Evolutionary conservation across 306 rosid species (phyloP).

Genomic region (Fagus sylvatica): DNA sequence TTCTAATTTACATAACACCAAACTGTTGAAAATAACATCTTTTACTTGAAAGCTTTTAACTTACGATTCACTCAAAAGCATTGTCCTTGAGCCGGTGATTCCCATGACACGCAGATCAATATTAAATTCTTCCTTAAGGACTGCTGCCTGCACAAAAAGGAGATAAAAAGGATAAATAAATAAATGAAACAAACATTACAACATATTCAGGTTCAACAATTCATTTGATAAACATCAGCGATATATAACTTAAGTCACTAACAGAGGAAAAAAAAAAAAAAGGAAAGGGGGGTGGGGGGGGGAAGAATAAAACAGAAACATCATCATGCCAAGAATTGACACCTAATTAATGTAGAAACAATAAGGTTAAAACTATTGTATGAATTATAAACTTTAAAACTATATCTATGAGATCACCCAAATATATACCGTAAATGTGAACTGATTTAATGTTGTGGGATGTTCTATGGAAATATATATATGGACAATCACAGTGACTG

Average conservation of each 20-base stretch:
- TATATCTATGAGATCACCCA: neutral
- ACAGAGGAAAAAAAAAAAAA: too few species aligned
- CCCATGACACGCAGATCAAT: slow-evolving; percentile 96
- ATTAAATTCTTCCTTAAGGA: slow-evolving; percentile 89
- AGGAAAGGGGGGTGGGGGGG: too few species aligned
- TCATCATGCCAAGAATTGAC: neutral
- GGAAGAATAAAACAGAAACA: neutral
- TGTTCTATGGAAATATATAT: neutral
- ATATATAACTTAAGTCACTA: neutral
- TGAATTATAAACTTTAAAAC: neutral
- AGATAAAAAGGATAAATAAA: slow-evolving; percentile 12
- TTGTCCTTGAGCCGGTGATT: slow-evolving; percentile 72
- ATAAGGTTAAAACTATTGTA: neutral
- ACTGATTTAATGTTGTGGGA: neutral
- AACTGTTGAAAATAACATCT: slow-evolving; percentile 1
- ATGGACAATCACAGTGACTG: neutral
- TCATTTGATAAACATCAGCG: neutral
- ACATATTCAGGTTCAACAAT: neutral
- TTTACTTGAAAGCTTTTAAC: slow-evolving; percentile 34
- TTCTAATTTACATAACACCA: neutral
- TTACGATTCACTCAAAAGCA: slow-evolving; percentile 87
- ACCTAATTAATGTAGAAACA: neutral
- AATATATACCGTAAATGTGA: neutral
- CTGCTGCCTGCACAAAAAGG: slow-evolving; percentile 60
- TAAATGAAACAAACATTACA: neutral